These are phyloP conservation scores for Pichia sporocuriosa DNA, from an alignment of 805 yeast genomes.

Conservation along the genomic window DNA sequence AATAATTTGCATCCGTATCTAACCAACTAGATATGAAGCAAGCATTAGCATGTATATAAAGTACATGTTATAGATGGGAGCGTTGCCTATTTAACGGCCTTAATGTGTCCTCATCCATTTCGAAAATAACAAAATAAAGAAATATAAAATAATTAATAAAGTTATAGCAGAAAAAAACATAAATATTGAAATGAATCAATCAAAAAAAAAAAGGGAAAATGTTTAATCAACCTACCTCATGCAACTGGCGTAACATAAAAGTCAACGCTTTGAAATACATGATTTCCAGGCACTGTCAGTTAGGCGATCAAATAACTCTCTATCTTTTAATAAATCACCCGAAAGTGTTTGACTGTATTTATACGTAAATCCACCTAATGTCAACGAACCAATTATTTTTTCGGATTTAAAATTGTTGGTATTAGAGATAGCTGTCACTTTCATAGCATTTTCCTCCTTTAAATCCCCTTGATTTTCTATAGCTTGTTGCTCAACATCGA, in stretches of 20 bases:
- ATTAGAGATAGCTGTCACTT: conserved; percentile 13
- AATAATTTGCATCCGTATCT: too few relatives aligned
- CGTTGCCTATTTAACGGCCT: too few relatives aligned
- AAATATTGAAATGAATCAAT: too few relatives aligned
- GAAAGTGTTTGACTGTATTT: conserved; percentile 14
- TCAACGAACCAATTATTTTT: conserved; percentile 17
- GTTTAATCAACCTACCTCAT: not conserved
- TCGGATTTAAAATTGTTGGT: conserved; percentile 7
- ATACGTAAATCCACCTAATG: conserved; percentile 18
- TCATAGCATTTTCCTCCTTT: conserved; percentile 14
- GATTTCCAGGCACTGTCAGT: conserved; percentile 20
- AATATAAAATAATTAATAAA: too few relatives aligned
- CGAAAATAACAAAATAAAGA: too few relatives aligned
- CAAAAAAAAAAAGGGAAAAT: not conserved
- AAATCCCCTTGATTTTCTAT: not conserved
- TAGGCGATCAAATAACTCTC: conserved; percentile 17
- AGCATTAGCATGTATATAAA: too few relatives aligned
- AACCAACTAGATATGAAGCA: too few relatives aligned
- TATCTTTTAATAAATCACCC: conserved; percentile 12
- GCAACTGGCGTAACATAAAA: not conserved
- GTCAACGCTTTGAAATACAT: conserved; percentile 6
- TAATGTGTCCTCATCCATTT: too few relatives aligned
- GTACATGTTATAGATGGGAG: too few relatives aligned
- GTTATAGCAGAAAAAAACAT: too few relatives aligned
- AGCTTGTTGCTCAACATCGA: not conserved